Evolutionary conservation across 495 filamentous ascomycete genomes (phyloP).

Genomic region (Hypoxylon cercidicola): DNA sequence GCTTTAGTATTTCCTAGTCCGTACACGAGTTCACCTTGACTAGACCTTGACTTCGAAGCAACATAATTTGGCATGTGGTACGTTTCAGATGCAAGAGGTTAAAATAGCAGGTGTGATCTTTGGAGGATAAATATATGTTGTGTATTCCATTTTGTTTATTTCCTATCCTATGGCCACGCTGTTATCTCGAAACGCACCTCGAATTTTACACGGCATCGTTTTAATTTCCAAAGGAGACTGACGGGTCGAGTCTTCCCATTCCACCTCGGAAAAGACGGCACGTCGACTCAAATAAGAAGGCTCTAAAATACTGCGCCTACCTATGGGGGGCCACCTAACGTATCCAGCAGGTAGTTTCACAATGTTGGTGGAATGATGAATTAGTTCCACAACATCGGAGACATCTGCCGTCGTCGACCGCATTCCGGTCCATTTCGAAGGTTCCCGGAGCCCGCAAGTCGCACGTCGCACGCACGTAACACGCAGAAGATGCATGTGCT

Average conservation of each 20-base stretch:
- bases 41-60: conserved; percentile 3
- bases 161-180: conserved; percentile 20
- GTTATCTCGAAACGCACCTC: conserved; percentile 20
- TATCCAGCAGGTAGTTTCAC: conserved; percentile 31
- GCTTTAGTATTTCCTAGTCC: conserved; percentile 24
- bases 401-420: conserved; percentile 31
- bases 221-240: conserved; percentile 1
- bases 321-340: conserved; percentile 21
- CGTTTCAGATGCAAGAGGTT: conserved; percentile 23
- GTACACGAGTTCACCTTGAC: conserved; percentile 15
- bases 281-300: conserved; percentile 31
- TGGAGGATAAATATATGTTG: conserved; percentile 10
- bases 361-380: conserved; percentile 26
- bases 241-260: conserved; percentile 9
- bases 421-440: conserved; percentile 40
- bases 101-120: conserved; percentile 32
- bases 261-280: conserved; percentile 25
- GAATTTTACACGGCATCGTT: conserved; percentile 22
- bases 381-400: conserved; percentile 37
- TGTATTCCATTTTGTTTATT: conserved; percentile 2
- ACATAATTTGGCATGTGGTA: conserved; percentile 23
- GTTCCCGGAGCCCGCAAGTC: conserved; percentile 8
- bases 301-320: conserved; percentile 6
- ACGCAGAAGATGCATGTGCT: conserved; percentile 6
- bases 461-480: conserved; percentile 2